Evolutionary conservation across 352 stramenopile genomes (phyloP), one percentile per base, ranked within the genome.

Genomic region (Globisporangium recalcitrans): DNA sequence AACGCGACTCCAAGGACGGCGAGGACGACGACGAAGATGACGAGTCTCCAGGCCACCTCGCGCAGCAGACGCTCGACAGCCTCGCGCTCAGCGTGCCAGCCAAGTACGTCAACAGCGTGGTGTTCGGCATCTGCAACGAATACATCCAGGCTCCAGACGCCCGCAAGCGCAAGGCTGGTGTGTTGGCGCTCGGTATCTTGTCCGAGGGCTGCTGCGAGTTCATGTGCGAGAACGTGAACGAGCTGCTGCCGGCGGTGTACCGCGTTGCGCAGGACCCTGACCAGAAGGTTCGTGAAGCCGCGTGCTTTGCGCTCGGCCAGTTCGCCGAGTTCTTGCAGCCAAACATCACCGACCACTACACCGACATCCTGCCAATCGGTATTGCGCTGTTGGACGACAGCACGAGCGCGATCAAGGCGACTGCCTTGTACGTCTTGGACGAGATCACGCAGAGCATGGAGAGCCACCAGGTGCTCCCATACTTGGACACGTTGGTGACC

Each of bases 391-490:
- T 99, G 11, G 95, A 99, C 62, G 97, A 99, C 74, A 74, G 71
- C 42, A 93, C 79, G 34, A 88, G 97, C 64, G 89, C 91, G 24
- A 97, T 98, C 63, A 96, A 98, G 77, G 95, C 93, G 8, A 98
- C 96, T 11, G 96, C 91, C 42, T 95, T 98, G 64, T 99, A 99
- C 70, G 96, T 99, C 13, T 82, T 99, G 47, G 97, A 99, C 77
- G 98, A 98, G 78, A 99, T 99, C 73, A 99, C 96, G 60, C 96
- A 99, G 84, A 95, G 90, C 66, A 95, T 99, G 82, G 94, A 98
- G 63, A 95, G 87, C 32, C 80, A 98, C 52, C 93, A 97, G 60
- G 90, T 99, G 34, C 72, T 93, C 53, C 96, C 96, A 22, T 93
- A 98, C 71, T 78, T 99, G 0, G 90, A 98, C 67, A 91, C 91